Conservation (phyloP, 177 flowering plant genomes). For the Vitis hybrid region DNA sequence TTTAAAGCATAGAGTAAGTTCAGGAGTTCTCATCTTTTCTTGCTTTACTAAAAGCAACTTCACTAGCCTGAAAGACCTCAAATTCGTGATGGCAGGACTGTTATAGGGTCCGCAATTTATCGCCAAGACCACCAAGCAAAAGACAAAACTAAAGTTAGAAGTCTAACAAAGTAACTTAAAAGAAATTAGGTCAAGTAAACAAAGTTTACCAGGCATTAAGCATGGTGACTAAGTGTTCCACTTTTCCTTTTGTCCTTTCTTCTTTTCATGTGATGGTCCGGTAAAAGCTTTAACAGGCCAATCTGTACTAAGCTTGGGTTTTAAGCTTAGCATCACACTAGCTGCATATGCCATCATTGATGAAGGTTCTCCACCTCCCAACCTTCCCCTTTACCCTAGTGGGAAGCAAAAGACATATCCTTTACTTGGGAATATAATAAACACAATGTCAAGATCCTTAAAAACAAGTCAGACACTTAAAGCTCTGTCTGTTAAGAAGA, state of each 20-base stretch:
- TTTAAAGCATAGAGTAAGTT: no score
- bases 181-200: neutral
- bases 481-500: no score
- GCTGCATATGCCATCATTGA: slow-evolving; percentile 21
- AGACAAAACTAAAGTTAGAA: no score
- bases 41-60: no score
- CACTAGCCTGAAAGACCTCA: no score
- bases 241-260: slow-evolving; percentile 18
- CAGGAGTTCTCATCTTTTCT: no score
- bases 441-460: slow-evolving; percentile 20
- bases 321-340: slow-evolving; percentile 36
- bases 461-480: neutral
- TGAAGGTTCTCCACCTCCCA: slow-evolving; percentile 27
- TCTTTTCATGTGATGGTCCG: neutral
- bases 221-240: neutral
- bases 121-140: no score
- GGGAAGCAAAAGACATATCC: slow-evolving; percentile 53
- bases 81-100: no score
- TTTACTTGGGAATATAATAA: slow-evolving; percentile 32
- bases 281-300: slow-evolving; percentile 17
- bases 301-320: slow-evolving; percentile 31
- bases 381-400: slow-evolving; percentile 29
- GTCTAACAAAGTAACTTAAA: neutral
- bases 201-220: neutral
- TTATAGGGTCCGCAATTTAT: no score